Evolutionary conservation across 768 basidiomycete genomes (phyloP), one percentile per base, ranked within the genome.

Genomic region (Butyriboletus loyo): DNA sequence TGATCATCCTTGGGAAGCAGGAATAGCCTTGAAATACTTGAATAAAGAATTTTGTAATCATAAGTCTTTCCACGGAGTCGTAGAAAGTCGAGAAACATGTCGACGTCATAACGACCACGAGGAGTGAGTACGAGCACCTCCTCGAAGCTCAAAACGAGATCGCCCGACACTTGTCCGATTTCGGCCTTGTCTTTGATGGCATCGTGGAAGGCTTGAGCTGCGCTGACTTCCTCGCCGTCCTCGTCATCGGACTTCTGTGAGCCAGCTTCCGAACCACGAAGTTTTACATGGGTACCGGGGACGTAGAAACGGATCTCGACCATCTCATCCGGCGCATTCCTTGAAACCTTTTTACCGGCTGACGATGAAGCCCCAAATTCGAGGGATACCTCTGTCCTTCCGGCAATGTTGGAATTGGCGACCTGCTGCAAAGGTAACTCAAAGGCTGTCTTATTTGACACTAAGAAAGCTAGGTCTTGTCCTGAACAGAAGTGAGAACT

Each of bases 1-100:
- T 90, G 84, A 59, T 98, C 97, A 64, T 99, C 97, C 66, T 97
- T 96, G 15, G 97, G 97, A 5, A 99, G 77, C 22, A 98, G 77
- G 79, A 98, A 99, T 9, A 98, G 73, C 52, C 83, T 80, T 22
- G 89, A 85, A 60, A 99, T 92, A 56, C 87, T 89, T 34, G 82
- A 79, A 72, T 95, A 97, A 22, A 91, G 77, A 52, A 99, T 92
- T 73, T 98, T 94, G 80, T 99, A 99, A 71, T 99, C 97, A 72
- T 98, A 98, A 2, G 95, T 98, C 73, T 98, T 97, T 47, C 97
- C 97, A n/a, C 94, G 87, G 30, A 98, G 74, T 38, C 97, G 86
- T 65, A 99, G 70, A 75, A 94, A 98, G 48, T 91, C 90, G 24
- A 85, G 85, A 77, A 92, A 98, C 89, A 99, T 93, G 73, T 98